Conservation (phyloP, 2,329 filamentous ascomycete genomes). For the Ophiosphaerella korrae region DNA sequence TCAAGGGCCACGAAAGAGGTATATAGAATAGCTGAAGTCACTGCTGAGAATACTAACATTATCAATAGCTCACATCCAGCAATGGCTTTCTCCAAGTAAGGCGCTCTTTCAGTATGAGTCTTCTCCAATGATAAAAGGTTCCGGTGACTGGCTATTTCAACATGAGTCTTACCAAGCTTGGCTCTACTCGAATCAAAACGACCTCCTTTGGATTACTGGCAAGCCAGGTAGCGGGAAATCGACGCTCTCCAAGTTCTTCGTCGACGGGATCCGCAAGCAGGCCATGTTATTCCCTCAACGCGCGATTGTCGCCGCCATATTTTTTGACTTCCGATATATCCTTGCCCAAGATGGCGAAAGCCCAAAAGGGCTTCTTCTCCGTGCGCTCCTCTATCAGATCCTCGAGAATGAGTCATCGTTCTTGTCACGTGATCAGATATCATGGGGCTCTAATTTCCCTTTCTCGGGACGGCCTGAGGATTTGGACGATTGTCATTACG, state of each 20-base stretch:
- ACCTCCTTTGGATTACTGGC: neutral
- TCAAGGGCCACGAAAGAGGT: too few relatives aligned
- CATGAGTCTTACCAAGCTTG: neutral
- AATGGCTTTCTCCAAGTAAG: too few relatives aligned
- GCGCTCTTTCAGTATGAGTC: too few relatives aligned
- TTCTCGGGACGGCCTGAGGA: neutral
- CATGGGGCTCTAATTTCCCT: neutral
- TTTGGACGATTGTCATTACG: neutral
- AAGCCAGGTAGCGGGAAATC: neutral
- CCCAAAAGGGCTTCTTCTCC: neutral
- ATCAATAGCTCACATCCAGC: too few relatives aligned
- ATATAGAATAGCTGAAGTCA: too few relatives aligned
- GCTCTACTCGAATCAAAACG: neutral
- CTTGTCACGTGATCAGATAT: neutral
- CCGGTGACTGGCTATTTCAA: too few relatives aligned
- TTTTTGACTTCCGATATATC: neutral
- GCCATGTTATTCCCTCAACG: neutral
- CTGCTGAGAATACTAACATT: too few relatives aligned
- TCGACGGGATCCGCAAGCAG: neutral
- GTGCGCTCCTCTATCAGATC: neutral
- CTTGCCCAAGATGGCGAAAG: neutral
- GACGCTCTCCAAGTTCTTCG: neutral
- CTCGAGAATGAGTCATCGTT: neutral
- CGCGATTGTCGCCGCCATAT: neutral
- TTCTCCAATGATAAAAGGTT: too few relatives aligned